phyloP scores from a whole-genome alignment of 768 basidiomycete species.

The Lactifluus hygrophoroides region DNA sequence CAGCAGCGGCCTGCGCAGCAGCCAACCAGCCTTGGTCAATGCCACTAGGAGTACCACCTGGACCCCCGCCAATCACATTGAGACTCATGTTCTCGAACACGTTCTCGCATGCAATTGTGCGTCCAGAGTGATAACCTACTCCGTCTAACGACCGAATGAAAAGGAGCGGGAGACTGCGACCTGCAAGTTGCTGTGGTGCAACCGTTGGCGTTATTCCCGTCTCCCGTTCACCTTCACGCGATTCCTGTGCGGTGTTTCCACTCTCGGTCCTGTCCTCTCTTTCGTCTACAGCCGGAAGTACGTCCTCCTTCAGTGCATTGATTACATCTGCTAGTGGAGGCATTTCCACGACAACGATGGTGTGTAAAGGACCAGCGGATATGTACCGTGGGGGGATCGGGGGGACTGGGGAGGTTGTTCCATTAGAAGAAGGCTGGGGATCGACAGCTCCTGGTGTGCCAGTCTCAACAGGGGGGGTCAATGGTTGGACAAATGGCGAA shows the following conservation, averaged over 20 bases:
- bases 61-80: constrained; percentile 35
- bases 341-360: constrained; percentile 80
- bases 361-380: constrained; percentile 51
- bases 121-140: constrained; percentile 84
- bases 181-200: constrained; percentile 44
- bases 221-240: constrained; percentile 13
- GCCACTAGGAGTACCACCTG: constrained; percentile 36
- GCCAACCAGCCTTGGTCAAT: constrained; percentile 65
- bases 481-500: constrained; percentile 48
- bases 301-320: constrained; percentile 69
- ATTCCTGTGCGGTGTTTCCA: constrained; percentile 3
- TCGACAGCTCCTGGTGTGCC: constrained; percentile 7
- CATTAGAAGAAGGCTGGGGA: constrained; percentile 9
- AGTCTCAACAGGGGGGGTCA: constrained; percentile 28
- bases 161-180: constrained; percentile 65
- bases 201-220: constrained; percentile 12
- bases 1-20: constrained; percentile 61
- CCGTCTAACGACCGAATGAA: constrained; percentile 79
- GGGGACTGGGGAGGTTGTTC: constrained; percentile 1
- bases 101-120: constrained; percentile 76
- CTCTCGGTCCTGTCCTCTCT: constrained; percentile 29
- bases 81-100: constrained; percentile 66
- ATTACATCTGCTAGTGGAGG: constrained; percentile 69
- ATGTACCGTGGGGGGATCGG: constrained; percentile 42
- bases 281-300: constrained; percentile 34